A percentile compares a stretch with the other conserved stretches of the same genome.
Conservation (phyloP, 2,329 filamentous ascomycete species). For the Diplodia mutila region DNA sequence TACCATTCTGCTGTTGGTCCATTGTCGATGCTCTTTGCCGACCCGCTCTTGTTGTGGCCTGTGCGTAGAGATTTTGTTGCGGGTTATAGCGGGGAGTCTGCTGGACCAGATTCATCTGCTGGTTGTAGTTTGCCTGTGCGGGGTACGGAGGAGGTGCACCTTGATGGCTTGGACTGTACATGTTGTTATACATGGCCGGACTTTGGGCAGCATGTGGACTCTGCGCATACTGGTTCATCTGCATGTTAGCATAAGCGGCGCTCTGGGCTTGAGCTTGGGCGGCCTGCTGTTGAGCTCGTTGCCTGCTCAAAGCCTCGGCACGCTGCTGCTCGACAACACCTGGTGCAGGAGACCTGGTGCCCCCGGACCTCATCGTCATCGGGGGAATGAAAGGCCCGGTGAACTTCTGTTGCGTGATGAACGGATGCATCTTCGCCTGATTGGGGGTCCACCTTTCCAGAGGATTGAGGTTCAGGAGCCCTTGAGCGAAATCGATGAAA, state of each 20-base stretch:
- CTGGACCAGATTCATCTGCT: constrained; percentile 61
- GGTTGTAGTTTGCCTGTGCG: constrained; percentile 62
- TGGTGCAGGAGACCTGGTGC: constrained; percentile 84
- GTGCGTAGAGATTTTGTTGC: constrained; percentile 74
- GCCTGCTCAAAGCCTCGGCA: constrained; percentile 90
- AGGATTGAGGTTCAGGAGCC: constrained; percentile 90
- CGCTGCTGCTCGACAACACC: constrained; percentile 96
- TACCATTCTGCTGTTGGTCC: constrained; percentile 91
- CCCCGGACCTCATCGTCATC: constrained; percentile 91
- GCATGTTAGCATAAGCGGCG: constrained; percentile 67
- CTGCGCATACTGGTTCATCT: constrained; percentile 60
- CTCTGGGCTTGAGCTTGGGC: constrained; percentile 65
- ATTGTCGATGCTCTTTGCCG: constrained; percentile 93
- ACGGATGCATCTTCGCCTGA: constrained; percentile 94
- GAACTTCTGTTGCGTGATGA: constrained; percentile 98
- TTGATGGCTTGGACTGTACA: constrained; percentile 71
- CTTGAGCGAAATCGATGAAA: constrained; percentile 97
- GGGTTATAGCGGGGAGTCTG: constrained; percentile 51
- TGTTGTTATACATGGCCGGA: constrained; percentile 75
- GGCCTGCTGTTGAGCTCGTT: constrained; percentile 65
- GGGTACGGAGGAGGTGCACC: constrained; percentile 80
- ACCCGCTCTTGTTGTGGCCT: constrained; percentile 75
- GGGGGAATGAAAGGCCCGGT: constrained; percentile 95
- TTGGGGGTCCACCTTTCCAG: constrained; percentile 97
- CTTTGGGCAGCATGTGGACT: constrained; percentile 49